Base-by-base conservation (phyloP, 257 asterid genomes). In the Haberlea rhodopensis region DNA sequence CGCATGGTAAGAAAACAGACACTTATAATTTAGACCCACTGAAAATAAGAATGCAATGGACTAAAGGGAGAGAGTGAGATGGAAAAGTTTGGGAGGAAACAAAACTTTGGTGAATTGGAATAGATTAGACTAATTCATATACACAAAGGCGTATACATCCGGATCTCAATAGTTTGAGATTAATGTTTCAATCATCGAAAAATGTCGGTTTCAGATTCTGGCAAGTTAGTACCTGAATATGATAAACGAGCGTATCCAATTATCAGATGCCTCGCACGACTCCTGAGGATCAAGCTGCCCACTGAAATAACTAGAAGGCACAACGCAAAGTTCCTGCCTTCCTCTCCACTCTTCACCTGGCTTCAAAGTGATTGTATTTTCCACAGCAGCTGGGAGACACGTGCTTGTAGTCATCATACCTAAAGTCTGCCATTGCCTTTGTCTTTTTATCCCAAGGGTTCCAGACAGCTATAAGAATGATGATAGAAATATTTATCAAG, bases 331-430 rank as follows among this genome's bases (percentile, higher is more conserved):
- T 69, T 94, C 95, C 75, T 82, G 95, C 71, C 96, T 80, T 72
- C 96, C 99, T 81, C 75, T 90, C 96, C 96, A 90, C 73, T 89
- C 99, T 69, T 94, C 96, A 76, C 99, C 99, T 57, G 99, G 97
- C 81, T 84, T 94, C 76, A 94, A 73, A 71, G 90, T 94, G 73
- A 94, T 84, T 6, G 94, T 76, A 19, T 85, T 94, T 79, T 94
- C 99, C 25, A 87, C 76, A 27, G 94, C 88, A 65, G 99, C 97
- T 10, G 99, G 85, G 86, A 97, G 74, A 89, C 88, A 73, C 99
- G 70, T 84, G 80, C 85, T 82, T 84, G 76, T 89, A 94, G 46
- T 87, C 97, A 48, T 80, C 89, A 34, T 89, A 91, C 22, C 96
- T 97, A 65, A 89, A 80, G 78, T 94, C 99, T 62, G 74, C 73